Conservation (phyloP, 345 rosid genomes). For the Rhizophora mangle region DNA sequence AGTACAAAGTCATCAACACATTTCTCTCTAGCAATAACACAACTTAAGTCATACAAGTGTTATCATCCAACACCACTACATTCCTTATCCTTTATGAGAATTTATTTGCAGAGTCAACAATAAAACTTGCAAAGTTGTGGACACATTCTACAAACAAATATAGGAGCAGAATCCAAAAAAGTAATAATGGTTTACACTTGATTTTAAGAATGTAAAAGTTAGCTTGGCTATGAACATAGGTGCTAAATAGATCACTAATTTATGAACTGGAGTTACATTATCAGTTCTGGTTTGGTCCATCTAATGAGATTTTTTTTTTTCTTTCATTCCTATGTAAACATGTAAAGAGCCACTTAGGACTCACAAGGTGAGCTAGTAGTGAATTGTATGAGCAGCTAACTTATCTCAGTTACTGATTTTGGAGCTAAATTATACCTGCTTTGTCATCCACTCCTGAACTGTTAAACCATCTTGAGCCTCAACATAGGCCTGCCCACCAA, state of each 20-base stretch:
- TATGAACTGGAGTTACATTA: neutral
- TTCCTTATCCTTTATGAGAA: no score
- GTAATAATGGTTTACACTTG: neutral
- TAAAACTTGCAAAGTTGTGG: no score
- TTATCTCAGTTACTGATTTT: neutral
- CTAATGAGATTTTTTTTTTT: neutral
- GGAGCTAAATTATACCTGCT: slow-evolving; percentile 47
- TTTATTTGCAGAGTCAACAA: no score
- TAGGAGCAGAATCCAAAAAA: no score
- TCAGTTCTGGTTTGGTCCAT: neutral
- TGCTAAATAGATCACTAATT: neutral
- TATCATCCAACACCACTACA: no score
- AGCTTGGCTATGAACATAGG: neutral
- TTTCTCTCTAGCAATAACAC: no score
- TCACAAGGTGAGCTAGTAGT: no score
- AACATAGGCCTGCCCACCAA: slow-evolving; percentile 90
- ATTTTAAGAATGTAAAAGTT: neutral
- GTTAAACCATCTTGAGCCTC: slow-evolving; percentile 89
- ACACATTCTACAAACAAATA: neutral
- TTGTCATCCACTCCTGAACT: slow-evolving; percentile 86
- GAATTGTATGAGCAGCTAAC: neutral
- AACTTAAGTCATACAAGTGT: no score
- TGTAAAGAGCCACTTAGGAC: no score
- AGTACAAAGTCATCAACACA: no score
- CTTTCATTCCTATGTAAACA: neutral